Evolutionary conservation across 2,329 filamentous ascomycete species (phyloP), one percentile per base, ranked within the genome.

Genomic region (Piedraia hortae): DNA sequence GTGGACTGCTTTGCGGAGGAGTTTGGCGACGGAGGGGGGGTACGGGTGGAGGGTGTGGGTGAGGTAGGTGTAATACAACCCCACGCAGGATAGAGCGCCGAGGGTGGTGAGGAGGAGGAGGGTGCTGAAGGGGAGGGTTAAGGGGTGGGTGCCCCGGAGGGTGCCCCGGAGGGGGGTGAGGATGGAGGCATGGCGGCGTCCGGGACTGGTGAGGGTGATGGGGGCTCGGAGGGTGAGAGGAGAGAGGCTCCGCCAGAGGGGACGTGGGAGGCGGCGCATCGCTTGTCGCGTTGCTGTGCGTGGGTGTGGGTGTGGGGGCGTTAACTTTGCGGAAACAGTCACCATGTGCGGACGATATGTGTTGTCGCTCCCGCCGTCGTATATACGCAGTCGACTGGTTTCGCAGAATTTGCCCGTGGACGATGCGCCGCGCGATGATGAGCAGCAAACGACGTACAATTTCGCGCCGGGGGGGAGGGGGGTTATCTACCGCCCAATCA

Each of bases 401-500:
- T 56, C 77, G 16, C 59, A 77, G 34, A 55, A 68, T 28, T 73
- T 89, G 62, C 59, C 56, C 2, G 63, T 75, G 3, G 56, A 68
- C 26, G 62, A 77, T 25, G 63, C 60, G 1, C 73, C 74, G 0
- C 58, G 60, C 3, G 75, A 89, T 34, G 65, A 77, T 11, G 74
- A 89, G 33, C 62, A 74, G 10, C 59, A 51, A 20, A 48, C 64
- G 15, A 77, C 62, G 16, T 90, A 88, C 50, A 93, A 93, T 43
- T 88, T 97, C 40, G 77, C 82, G 0, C 85, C 85, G 0, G 73
- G 80, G 0, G 73, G 77, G 29, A 58, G 71, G 37, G 82, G 85
- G 15, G 53, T 85, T 12, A 73, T 93, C 12, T 90, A 89, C 41
- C 64, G 78, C 27, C 75, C 75, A 15, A 63, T 77, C 22, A 57